A percentile compares a stretch with the other conserved stretches of the same genome.
Evolutionary conservation across 2,329 filamentous ascomycete species (phyloP).

Genomic region (Pseudogymnoascus sp.): DNA sequence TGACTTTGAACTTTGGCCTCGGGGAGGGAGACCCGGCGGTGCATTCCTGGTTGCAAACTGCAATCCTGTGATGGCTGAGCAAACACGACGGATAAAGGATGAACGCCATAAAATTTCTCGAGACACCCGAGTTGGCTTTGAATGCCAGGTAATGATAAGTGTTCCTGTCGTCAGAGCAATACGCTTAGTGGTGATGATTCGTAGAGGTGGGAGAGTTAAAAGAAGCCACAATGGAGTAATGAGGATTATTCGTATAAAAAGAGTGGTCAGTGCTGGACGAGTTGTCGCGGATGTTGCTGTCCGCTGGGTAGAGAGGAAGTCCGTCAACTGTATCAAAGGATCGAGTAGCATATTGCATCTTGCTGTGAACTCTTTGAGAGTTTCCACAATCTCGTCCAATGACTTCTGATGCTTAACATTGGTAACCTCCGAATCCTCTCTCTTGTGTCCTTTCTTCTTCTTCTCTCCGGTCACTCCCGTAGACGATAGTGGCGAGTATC

Average conservation of each 20-base stretch:
- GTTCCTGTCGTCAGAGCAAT: conserved; percentile 83
- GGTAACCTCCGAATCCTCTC: conserved; percentile 44
- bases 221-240: conserved; percentile 83
- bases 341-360: conserved; percentile 89
- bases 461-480: conserved; percentile 64
- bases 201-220: conserved; percentile 72
- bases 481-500: conserved; percentile 84
- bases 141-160: conserved; percentile 83
- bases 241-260: conserved; percentile 82
- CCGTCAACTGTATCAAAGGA: conserved; percentile 78
- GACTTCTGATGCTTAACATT: conserved; percentile 82
- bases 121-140: conserved; percentile 73
- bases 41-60: conserved; percentile 51
- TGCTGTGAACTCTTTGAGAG: conserved; percentile 79
- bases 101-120: conserved; percentile 89
- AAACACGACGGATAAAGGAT: conserved; percentile 59
- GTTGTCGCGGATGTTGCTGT: conserved; percentile 89
- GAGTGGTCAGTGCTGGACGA: conserved; percentile 75
- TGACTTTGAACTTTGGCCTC: conserved; percentile 13
- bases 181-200: conserved; percentile 78
- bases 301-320: conserved; percentile 85
- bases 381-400: conserved; percentile 93
- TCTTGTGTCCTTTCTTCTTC: conserved; percentile 45
- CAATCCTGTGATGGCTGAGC: conserved; percentile 71
- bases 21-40: conserved; percentile 25